Base-by-base conservation (phyloP, 192 early-diverging fungal genomes). In the Gryganskiella cystojenkinii region DNA sequence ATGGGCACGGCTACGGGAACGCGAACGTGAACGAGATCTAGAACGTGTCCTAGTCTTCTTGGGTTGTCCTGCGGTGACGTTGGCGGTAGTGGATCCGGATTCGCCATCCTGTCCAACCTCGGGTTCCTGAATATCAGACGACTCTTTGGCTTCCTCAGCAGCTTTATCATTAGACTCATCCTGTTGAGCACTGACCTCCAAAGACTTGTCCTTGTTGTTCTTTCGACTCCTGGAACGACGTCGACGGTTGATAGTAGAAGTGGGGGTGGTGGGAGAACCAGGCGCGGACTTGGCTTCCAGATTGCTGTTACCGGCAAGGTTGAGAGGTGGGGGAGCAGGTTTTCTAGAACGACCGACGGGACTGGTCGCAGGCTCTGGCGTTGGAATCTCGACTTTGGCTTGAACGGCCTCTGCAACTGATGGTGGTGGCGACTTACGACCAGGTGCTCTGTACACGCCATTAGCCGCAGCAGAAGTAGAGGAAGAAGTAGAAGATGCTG, bases 31-130 rank as follows among this genome's bases (percentile, higher is more conserved):
- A 27, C 73, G 56, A n/a, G 74, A 75, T 33, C 64, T 42, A 19
- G 72, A 78, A 4, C 73, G 73, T 47, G 63, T 66, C 49, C 67
- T 58, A 20, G 65, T 69, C 61, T 69, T 78, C 49, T 78, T 78
- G 42, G 56, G 40, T 14, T 78, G 37, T 2, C 44, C 61, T 34
- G 66, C 4, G 17, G 51, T 19, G 7, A 11, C 52, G 11, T 64
- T 4, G 43, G 44, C 31, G 30, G 34, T 53, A 14, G 47, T 55
- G 46, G 61, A 8, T 46, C 34, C 33, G 53, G 59, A 15, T 13
- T 45, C 20, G 34, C n/a, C 52, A 33, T 20, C 53, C 15, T 15
- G 55, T 15, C 13, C 60, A 43, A 40, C 55, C 11, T 71, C 33
- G 33, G 3, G 25, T 15, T 71, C 43, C 10, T 19, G 30, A 33